Conservation (phyloP, 148 eudicot genomes). For the Euryodendron excelsum region DNA sequence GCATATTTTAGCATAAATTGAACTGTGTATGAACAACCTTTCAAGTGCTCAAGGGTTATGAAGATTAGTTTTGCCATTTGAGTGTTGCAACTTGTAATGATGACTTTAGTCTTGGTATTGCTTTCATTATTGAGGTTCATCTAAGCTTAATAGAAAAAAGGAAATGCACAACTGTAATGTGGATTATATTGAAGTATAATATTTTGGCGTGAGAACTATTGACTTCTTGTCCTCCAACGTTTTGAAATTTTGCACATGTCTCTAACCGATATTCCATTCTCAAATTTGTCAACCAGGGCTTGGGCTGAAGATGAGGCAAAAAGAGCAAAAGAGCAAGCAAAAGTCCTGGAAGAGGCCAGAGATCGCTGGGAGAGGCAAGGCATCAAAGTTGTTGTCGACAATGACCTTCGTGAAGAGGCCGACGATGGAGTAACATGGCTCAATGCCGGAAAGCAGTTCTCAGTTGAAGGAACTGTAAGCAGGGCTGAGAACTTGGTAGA, state of each 20-base stretch:
- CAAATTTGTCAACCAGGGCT: constrained; percentile 42
- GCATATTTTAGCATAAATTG: background rate
- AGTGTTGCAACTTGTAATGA: background rate
- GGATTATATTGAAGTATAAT: background rate
- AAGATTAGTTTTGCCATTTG: background rate
- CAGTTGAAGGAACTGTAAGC: constrained; percentile 59
- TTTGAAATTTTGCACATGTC: background rate
- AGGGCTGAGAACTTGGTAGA: constrained; percentile 73
- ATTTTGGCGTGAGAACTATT: background rate
- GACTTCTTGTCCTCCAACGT: background rate
- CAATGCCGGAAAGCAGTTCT: constrained; percentile 54
- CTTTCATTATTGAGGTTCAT: background rate
- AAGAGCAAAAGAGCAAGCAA: constrained; percentile 90
- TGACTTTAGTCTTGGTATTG: background rate
- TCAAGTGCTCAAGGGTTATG: background rate
- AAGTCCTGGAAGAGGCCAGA: constrained; percentile 87
- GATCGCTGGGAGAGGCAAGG: constrained; percentile 88
- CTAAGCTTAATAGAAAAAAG: background rate
- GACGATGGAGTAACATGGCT: constrained; percentile 65
- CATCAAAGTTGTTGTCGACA: constrained; percentile 74
- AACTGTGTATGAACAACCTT: background rate
- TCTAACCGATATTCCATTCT: background rate
- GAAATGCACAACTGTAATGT: background rate
- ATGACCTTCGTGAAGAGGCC: constrained; percentile 64
- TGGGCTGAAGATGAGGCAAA: constrained; percentile 99